A percentile compares a stretch with the other conserved stretches of the same genome.
Evolutionary conservation across 352 stramenopile species (phyloP).

Genomic region (Phytophthora multivora): DNA sequence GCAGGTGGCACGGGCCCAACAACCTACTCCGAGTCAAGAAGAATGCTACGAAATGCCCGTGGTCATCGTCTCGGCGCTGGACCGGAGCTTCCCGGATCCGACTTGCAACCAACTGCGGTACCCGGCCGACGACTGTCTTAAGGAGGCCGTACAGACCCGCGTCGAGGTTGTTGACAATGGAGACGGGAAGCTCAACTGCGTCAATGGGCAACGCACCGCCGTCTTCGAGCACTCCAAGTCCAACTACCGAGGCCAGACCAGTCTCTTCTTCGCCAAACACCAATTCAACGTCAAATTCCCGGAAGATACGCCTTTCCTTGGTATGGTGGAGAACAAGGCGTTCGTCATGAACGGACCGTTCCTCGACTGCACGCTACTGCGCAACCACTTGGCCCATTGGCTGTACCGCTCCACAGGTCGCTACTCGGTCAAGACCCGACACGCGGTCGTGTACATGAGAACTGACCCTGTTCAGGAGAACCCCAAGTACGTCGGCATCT

Average conservation of each 20-base stretch:
- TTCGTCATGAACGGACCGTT: slow-evolving; percentile 83
- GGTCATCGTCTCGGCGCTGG: slow-evolving; percentile 62
- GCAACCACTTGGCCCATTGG: slow-evolving; percentile 84
- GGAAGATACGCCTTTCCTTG: slow-evolving; percentile 48
- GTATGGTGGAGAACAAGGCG: slow-evolving; percentile 61
- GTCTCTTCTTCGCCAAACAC: slow-evolving; percentile 81
- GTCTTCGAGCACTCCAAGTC: slow-evolving; percentile 51
- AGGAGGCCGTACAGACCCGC: slow-evolving; percentile 49
- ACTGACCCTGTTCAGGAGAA: slow-evolving; percentile 30
- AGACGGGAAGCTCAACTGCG: slow-evolving; percentile 61
- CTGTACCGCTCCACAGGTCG: slow-evolving; percentile 69
- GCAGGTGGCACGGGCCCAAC: slow-evolving; percentile 11
- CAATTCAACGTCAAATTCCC: slow-evolving; percentile 76
- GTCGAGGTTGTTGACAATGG: slow-evolving; percentile 71
- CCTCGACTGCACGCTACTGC: slow-evolving; percentile 70
- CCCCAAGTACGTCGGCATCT: slow-evolving; percentile 67
- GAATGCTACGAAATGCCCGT: slow-evolving; percentile 77
- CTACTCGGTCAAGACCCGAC: slow-evolving; percentile 68
- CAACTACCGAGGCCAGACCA: slow-evolving; percentile 82
- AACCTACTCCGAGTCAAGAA: slow-evolving; percentile 16
- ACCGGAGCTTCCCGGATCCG: slow-evolving; percentile 60
- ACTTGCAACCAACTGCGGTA: slow-evolving; percentile 77
- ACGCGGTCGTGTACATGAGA: slow-evolving; percentile 75
- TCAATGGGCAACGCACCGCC: slow-evolving; percentile 46
- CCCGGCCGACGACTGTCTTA: slow-evolving; percentile 71